These are phyloP conservation scores for Hawksworthiomyces lignivorus DNA, from an alignment of 2,329 filamentous ascomycete genomes.

Conservation along the genomic window DNA sequence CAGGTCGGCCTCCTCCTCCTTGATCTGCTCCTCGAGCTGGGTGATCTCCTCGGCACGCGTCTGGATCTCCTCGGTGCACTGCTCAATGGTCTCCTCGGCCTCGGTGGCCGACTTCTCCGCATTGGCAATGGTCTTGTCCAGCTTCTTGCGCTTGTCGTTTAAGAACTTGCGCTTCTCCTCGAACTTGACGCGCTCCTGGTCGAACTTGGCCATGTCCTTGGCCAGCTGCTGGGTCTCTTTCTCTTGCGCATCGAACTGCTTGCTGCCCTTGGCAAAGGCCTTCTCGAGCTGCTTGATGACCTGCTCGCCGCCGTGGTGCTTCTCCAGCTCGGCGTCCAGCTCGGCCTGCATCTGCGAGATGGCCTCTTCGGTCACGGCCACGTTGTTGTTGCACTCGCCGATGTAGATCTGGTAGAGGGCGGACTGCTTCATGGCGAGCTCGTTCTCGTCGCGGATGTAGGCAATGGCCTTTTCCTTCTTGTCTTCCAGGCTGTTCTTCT, in stretches of 20 bases:
- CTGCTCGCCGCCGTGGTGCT: conserved; percentile 82
- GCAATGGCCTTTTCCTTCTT: conserved; percentile 93
- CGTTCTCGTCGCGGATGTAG: conserved; percentile 87
- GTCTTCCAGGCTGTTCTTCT: conserved; percentile 85
- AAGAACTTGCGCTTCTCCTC: conserved; percentile 97
- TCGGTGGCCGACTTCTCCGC: conserved; percentile 69
- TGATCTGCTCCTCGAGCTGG: conserved; percentile 67
- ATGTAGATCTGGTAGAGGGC: conserved; percentile 89
- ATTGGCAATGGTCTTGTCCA: conserved; percentile 77
- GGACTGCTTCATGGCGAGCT: conserved; percentile 80
- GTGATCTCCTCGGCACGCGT: conserved; percentile 66
- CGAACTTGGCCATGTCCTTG: conserved; percentile 86
- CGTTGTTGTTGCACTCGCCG: conserved; percentile 79
- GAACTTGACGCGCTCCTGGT: conserved; percentile 94
- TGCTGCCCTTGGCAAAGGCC: conserved; percentile 71
- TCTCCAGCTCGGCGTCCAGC: conserved; percentile 80
- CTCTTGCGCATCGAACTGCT: conserved; percentile 75
- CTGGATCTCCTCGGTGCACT: conserved; percentile 71
- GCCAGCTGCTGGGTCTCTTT: conserved; percentile 70
- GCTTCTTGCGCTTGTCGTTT: conserved; percentile 82
- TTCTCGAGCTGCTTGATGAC: conserved; percentile 86
- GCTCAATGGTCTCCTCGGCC: conserved; percentile 68
- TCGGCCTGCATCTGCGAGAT: conserved; percentile 85
- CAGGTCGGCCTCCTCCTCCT: conserved; percentile 74
- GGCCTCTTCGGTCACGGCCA: conserved; percentile 80